Evolutionary conservation across 202 grass and related monocot genomes (phyloP), one percentile per base, ranked within the genome.

Genomic region (Schoenoplectus tabernaemontani): DNA sequence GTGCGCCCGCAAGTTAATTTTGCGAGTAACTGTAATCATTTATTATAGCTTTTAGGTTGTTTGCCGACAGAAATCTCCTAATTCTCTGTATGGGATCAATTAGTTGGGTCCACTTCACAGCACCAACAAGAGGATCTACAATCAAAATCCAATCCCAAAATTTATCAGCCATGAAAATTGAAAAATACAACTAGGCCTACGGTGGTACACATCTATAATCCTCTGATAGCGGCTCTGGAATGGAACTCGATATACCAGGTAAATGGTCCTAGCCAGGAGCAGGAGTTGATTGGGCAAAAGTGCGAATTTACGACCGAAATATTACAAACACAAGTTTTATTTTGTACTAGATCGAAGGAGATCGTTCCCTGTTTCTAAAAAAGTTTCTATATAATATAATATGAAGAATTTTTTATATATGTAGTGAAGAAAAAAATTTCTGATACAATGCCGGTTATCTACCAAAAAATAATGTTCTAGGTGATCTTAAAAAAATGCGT

Each of bases 41-140:
- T 65, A 38, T 39, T n/a, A 10, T 20, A 12, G 19, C 9, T 15
- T 23, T 71, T 46, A 28, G 67, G 42, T 28, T 79, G 76, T 79
- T 79, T 79, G 76, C 76, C 76, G 76, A 79, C 76, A 79, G 57
- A 60, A n/a, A 42, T 63, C 56, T 79, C 58, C 22, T 79, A 43
- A 78, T 59, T 78, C 38, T 61, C 34, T 53, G 11, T 77, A 32
- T 66, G 63, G 17, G 36, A 44, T 70, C 19, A 3, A 8, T 37
- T 24, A 58, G 34, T 7, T 15, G 33, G 33, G 74, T 78, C 76
- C 56, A 38, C 56, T 22, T 78, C 54, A 43, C n/a, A 44, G 61
- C n/a, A 78, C 9, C 76, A 57, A 59, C n/a, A 22, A 7, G 34
- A 60, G 41, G 30, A 50, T 32, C 3, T 54, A 50, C 56, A 76